Percentiles rank a stretch among this genome's conserved stretches.
These are phyloP conservation scores for Komagataella phaffii DNA, from an alignment of 805 yeast species.

Conservation along the genomic window DNA sequence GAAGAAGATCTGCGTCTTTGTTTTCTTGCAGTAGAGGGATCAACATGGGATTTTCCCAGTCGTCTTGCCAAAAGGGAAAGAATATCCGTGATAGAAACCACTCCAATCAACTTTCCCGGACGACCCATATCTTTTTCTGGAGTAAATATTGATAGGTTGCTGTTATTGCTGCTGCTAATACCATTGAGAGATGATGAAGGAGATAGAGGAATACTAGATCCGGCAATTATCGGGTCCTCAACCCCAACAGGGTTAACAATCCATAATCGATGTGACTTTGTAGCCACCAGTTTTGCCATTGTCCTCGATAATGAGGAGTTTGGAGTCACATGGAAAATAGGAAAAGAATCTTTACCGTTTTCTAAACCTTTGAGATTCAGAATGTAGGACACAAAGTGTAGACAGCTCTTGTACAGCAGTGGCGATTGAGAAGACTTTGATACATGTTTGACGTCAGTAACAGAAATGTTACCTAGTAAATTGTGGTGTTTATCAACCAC, in stretches of 20 bases:
- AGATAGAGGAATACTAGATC: slow-evolving; percentile 5
- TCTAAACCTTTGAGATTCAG: slow-evolving; percentile 81
- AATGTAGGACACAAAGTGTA: slow-evolving; percentile 79
- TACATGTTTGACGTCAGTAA: slow-evolving; percentile 84
- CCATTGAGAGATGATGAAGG: slow-evolving; percentile 7
- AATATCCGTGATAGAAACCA: slow-evolving; percentile 83
- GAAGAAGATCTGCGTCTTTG: slow-evolving; percentile 62
- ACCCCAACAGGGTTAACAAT: slow-evolving; percentile 44
- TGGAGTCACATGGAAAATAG: slow-evolving; percentile 85
- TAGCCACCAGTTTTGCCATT: slow-evolving; percentile 90
- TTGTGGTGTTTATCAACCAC: slow-evolving; percentile 72
- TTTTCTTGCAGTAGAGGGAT: slow-evolving; percentile 79
- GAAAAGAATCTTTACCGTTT: slow-evolving; percentile 92
- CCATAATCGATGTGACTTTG: slow-evolving; percentile 85
- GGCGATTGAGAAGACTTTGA: slow-evolving; percentile 81
- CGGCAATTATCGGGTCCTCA: background rate
- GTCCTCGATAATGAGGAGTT: slow-evolving; percentile 75
- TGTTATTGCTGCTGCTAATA: slow-evolving; percentile 1
- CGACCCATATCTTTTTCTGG: slow-evolving; percentile 26
- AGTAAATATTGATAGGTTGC: slow-evolving; percentile 3
- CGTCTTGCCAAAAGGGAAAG: slow-evolving; percentile 67
- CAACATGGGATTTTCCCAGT: slow-evolving; percentile 54
- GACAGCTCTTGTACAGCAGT: slow-evolving; percentile 66
- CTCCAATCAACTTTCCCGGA: slow-evolving; percentile 81
- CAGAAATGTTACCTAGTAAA: slow-evolving; percentile 83